Conservation (phyloP, 495 filamentous ascomycete species). For the Penicillium cataractarum region DNA sequence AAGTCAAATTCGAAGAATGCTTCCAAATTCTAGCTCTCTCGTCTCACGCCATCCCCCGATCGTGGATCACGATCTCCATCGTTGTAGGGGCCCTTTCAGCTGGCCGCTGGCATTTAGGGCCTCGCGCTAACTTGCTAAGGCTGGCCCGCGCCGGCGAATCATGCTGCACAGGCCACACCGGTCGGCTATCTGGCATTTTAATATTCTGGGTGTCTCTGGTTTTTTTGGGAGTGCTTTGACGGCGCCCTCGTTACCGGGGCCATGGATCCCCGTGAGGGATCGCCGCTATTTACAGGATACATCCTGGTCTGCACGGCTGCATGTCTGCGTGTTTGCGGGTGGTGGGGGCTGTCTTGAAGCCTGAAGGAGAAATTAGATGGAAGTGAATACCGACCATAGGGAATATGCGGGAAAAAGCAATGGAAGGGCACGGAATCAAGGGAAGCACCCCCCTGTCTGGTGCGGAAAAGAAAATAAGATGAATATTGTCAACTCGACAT, state of each 20-base stretch:
- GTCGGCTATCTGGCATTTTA: constrained; percentile 18
- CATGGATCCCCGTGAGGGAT: constrained; percentile 25
- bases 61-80: constrained; percentile 11
- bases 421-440: neutral
- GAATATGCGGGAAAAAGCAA: neutral
- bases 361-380: neutral
- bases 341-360: neutral
- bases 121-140: constrained; percentile 22
- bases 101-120: constrained; percentile 22
- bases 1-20: no score
- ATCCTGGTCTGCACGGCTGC: neutral
- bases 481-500: neutral
- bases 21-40: no score
- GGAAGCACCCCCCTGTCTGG: neutral
- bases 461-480: neutral
- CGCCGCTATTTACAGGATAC: constrained; percentile 6
- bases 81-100: constrained; percentile 17
- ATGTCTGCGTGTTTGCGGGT: neutral
- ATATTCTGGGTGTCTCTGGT: neutral
- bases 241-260: constrained; percentile 7
- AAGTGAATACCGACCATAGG: neutral
- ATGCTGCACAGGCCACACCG: neutral
- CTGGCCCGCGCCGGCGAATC: constrained; percentile 18
- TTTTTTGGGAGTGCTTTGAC: neutral
- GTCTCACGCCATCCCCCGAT: constrained; percentile 4